These are phyloP conservation scores for Candida sonorensis DNA, from an alignment of 805 yeast species.

Conservation along the genomic window DNA sequence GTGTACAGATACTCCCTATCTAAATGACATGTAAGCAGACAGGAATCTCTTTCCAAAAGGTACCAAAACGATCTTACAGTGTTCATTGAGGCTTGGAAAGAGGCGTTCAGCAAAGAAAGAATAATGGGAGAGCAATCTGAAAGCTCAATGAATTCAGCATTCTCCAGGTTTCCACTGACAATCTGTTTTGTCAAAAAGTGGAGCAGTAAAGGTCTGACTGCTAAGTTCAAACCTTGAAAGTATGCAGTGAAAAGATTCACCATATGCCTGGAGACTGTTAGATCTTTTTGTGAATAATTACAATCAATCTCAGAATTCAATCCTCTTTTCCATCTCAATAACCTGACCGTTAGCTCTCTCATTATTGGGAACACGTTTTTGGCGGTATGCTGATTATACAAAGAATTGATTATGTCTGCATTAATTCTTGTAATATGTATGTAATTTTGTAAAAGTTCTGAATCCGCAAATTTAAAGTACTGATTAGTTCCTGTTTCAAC, in stretches of 20 bases:
- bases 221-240: slow-evolving; percentile 68
- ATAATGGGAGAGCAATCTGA: slow-evolving; percentile 57
- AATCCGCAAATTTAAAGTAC: slow-evolving; percentile 60
- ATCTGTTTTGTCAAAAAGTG: slow-evolving; percentile 62
- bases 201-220: slow-evolving; percentile 62
- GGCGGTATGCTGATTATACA: slow-evolving; percentile 62
- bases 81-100: slow-evolving; percentile 68
- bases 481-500: slow-evolving; percentile 45
- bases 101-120: slow-evolving; percentile 56
- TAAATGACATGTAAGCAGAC: slow-evolving; percentile 68
- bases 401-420: slow-evolving; percentile 53
- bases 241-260: slow-evolving; percentile 68
- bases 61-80: slow-evolving; percentile 63
- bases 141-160: slow-evolving; percentile 41
- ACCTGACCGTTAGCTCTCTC: slow-evolving; percentile 53
- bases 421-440: slow-evolving; percentile 65
- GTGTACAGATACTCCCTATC: slow-evolving; percentile 73
- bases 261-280: slow-evolving; percentile 44
- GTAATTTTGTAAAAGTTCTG: slow-evolving; percentile 60
- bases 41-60: slow-evolving; percentile 55
- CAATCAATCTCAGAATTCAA: slow-evolving; percentile 55
- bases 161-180: slow-evolving; percentile 18
- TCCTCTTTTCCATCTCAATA: slow-evolving; percentile 55
- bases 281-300: slow-evolving; percentile 43
- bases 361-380: slow-evolving; percentile 59